phyloP scores from a whole-genome alignment of 2,329 filamentous ascomycete genomes.

The Neopestalotiopsis rosae region DNA sequence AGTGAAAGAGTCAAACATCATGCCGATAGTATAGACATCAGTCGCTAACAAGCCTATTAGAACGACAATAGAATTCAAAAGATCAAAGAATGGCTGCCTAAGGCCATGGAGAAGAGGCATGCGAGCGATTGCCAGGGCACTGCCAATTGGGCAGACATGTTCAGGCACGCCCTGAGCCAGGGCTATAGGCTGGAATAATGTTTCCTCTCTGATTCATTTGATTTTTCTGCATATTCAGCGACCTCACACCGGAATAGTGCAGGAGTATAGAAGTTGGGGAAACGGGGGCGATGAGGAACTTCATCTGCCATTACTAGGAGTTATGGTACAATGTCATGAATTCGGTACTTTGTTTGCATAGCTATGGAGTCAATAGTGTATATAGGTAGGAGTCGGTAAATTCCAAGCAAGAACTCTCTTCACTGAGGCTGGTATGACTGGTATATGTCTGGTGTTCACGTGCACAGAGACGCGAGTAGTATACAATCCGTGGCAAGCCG shows the following conservation, averaged over 20 bases:
- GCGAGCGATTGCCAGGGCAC: slow-evolving; percentile 61
- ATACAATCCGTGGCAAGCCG: not conserved
- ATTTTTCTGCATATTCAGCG: too few species aligned
- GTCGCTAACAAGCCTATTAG: slow-evolving; percentile 37
- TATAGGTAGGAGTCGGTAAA: not conserved
- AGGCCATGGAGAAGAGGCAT: slow-evolving; percentile 58
- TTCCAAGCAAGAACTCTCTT: not conserved
- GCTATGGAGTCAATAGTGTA: not conserved
- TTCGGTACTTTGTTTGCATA: not conserved
- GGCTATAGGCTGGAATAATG: slow-evolving; percentile 35
- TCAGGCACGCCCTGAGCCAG: slow-evolving; percentile 52
- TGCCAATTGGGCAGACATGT: slow-evolving; percentile 56
- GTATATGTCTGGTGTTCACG: too few species aligned
- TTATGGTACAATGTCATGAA: not conserved
- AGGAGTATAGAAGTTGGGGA: not conserved
- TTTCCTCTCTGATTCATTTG: too few species aligned
- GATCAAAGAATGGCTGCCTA: slow-evolving; percentile 67
- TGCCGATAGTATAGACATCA: too few species aligned
- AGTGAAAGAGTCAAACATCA: slow-evolving; percentile 30
- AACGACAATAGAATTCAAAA: slow-evolving; percentile 68
- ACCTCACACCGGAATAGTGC: too few species aligned
- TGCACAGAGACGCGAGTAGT: not conserved
- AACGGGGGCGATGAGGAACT: not conserved
- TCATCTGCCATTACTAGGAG: not conserved
- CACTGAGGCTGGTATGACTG: not conserved